Evolutionary conservation across 1,284 basidiomycete species (phyloP), one percentile per base, ranked within the genome.

Genomic region (Coniophora puteana): DNA sequence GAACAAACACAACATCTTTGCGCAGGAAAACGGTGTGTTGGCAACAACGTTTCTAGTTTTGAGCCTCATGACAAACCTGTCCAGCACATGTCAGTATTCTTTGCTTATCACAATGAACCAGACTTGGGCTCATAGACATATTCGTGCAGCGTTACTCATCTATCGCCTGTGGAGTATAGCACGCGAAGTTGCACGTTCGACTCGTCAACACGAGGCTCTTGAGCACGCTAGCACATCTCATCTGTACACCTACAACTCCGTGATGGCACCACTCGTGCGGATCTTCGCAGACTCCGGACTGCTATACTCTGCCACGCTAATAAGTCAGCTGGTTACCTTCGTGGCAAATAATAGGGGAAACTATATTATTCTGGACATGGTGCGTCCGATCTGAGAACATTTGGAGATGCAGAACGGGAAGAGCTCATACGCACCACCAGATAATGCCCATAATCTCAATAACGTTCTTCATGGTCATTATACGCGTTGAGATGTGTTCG

Each of bases 401-500:
- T 31, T 20, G 17, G 13, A 20, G 8, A 14, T 14, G 23, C 7
- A 13, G 10, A 17, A 8, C 11, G 8, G 8, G 10, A 11, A 11
- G 13, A 13, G 23, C 21, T 20, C n/a, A 23, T 16, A 21, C 16
- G 8, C n/a, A 10, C 8, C 8, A 14, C n/a, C 23, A 35, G 33
- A 20, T 35, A 8, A 35, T 49, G 13, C 58, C 57, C 10, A 54
- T 61, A 41, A 61, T 61, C 34, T 56, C 55, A 6, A 61, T 61
- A 14, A 23, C 33, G 16, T 35, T 35, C 18, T 35, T 20, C 18
- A 35, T 35, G 33, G 33, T 35, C 14, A 35, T 35, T 14, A 35
- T 35, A 14, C 33, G 33, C 7, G 33, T 35, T 35, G 33, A 21
- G n/a, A 35, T 35, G n/a, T 35, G n/a, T n/a, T n/a, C n/a, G n/a